Evolutionary conservation across 2,329 filamentous ascomycete species (phyloP).

Genomic region (Neoscytalidium dimidiatum): DNA sequence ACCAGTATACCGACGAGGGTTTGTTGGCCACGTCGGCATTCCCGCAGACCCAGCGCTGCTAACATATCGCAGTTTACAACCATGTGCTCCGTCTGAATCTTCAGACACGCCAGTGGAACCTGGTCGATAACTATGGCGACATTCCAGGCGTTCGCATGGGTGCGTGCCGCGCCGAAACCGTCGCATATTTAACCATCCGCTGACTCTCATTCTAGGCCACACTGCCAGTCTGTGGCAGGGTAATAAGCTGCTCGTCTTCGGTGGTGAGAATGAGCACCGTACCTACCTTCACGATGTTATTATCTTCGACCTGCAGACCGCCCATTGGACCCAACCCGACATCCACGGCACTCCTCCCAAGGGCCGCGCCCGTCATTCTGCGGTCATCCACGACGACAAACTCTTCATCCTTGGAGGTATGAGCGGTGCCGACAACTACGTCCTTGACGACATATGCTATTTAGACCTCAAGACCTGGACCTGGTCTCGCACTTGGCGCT

Average conservation of each 20-base stretch:
- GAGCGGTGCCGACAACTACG: slow-evolving; percentile 86
- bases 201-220: slow-evolving; percentile 62
- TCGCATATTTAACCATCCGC: neutral
- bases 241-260: slow-evolving; percentile 94
- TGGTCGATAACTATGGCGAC: slow-evolving; percentile 98
- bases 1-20: slow-evolving; percentile 96
- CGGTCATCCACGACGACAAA: slow-evolving; percentile 94
- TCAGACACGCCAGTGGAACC: slow-evolving; percentile 83
- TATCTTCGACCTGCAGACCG: slow-evolving; percentile 90
- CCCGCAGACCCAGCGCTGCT: slow-evolving; percentile 15
- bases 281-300: slow-evolving; percentile 95
- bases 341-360: slow-evolving; percentile 83
- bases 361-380: slow-evolving; percentile 88
- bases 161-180: slow-evolving; percentile 42
- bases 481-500: slow-evolving; percentile 95
- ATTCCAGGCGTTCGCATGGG: slow-evolving; percentile 97
- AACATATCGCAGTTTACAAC: slow-evolving; percentile 71
- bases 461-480: slow-evolving; percentile 96
- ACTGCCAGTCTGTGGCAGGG: slow-evolving; percentile 93
- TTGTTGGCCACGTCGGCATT: slow-evolving; percentile 4
- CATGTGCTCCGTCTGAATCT: slow-evolving; percentile 91
- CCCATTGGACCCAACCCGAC: slow-evolving; percentile 92
- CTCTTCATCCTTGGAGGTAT: slow-evolving; percentile 96
- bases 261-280: slow-evolving; percentile 95
- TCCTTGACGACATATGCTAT: slow-evolving; percentile 95